Conservation (phyloP, 2,329 filamentous ascomycete species). For the Ophiostoma angusticollis region DNA sequence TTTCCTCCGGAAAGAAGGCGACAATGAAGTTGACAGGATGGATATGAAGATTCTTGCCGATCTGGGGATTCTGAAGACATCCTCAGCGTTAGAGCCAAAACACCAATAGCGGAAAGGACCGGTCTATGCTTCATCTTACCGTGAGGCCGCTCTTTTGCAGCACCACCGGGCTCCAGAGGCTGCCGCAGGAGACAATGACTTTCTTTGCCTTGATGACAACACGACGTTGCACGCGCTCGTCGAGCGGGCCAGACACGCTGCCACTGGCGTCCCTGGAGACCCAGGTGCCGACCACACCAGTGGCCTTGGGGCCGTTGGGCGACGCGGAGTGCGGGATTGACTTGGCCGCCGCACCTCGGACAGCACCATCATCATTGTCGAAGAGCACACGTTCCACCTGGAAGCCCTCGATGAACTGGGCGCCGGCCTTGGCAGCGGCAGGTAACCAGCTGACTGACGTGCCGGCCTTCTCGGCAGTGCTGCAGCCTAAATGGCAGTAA, state of each 20-base stretch:
- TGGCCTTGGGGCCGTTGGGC: slow-evolving; percentile 27
- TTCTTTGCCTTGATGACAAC: slow-evolving; percentile 66
- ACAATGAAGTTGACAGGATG: slow-evolving; percentile 55
- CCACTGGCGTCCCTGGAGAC: slow-evolving; percentile 53
- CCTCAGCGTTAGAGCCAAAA: too few relatives aligned
- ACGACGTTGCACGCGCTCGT: slow-evolving; percentile 39
- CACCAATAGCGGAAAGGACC: too few relatives aligned
- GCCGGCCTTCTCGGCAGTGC: slow-evolving; percentile 62
- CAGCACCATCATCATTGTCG: slow-evolving; percentile 31
- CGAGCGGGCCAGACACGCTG: slow-evolving; percentile 34
- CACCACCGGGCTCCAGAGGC: slow-evolving; percentile 63
- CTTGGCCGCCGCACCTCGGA: not conserved
- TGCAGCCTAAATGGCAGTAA: slow-evolving; percentile 47
- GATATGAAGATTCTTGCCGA: slow-evolving; percentile 69
- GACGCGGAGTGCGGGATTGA: not conserved
- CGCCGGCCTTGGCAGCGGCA: slow-evolving; percentile 64
- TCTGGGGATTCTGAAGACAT: slow-evolving; percentile 50
- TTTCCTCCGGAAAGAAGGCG: slow-evolving; percentile 56
- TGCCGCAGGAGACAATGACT: slow-evolving; percentile 66
- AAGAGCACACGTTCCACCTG: slow-evolving; percentile 59
- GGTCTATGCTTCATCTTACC: slow-evolving; percentile 26
- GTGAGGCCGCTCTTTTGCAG: slow-evolving; percentile 66
- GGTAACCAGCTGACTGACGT: slow-evolving; percentile 66
- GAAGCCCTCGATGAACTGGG: slow-evolving; percentile 75
- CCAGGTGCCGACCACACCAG: slow-evolving; percentile 65